Percentiles rank a stretch among this genome's conserved stretches.
Evolutionary conservation across 106 monocot genomes (phyloP).

Genomic region (Acorus gramineus): DNA sequence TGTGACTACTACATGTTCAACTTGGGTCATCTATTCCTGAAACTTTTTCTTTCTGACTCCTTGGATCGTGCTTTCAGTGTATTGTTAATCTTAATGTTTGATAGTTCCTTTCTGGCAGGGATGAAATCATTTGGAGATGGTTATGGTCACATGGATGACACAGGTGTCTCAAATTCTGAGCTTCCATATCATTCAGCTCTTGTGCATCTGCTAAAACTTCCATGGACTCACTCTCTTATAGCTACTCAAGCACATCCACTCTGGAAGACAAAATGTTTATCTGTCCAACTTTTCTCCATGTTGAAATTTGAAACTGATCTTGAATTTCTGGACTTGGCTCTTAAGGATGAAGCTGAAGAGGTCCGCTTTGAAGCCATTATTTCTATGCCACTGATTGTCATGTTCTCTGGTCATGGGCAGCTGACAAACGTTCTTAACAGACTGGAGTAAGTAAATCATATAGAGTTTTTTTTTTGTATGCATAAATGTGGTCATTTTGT

Average conservation of each 20-base stretch:
- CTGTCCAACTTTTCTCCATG: constrained; percentile 58
- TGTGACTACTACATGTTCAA: too few relatives aligned
- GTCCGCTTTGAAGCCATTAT: constrained; percentile 54
- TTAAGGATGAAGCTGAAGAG: constrained; percentile 63
- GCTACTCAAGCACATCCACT: constrained; percentile 14
- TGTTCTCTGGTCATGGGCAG: constrained; percentile 49
- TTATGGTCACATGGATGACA: constrained; percentile 18
- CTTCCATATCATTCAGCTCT: constrained; percentile 31
- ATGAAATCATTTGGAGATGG: constrained; percentile 32
- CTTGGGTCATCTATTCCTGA: too few relatives aligned
- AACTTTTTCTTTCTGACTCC: too few relatives aligned
- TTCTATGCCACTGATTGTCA: constrained; percentile 63
- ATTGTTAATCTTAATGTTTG: background rate
- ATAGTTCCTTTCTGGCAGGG: constrained; percentile 15
- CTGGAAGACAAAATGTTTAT: constrained; percentile 42
- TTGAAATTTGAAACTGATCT: constrained; percentile 27
- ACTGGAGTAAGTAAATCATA: constrained; percentile 49
- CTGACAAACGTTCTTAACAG: constrained; percentile 24
- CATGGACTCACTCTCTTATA: constrained; percentile 32
- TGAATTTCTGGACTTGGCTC: constrained; percentile 65
- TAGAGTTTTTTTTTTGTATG: too few relatives aligned
- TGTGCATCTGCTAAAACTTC: constrained; percentile 39
- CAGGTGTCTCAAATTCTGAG: constrained; percentile 4
- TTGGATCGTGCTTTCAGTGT: too few relatives aligned
- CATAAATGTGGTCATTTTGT: too few relatives aligned